Conservation (phyloP, 257 asterid species). For the Gentiana dahurica region DNA sequence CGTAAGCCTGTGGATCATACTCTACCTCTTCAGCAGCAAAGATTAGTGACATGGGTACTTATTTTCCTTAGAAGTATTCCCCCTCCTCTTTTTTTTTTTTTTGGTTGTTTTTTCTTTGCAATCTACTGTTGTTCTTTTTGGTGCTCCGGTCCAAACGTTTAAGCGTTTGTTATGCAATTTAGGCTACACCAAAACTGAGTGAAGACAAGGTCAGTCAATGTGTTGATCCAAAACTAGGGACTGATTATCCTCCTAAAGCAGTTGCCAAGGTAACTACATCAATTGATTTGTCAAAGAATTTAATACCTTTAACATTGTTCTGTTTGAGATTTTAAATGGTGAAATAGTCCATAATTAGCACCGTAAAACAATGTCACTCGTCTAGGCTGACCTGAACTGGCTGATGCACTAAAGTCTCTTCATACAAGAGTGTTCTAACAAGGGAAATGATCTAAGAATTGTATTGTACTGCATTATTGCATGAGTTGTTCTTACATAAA, state of each 20-base stretch:
- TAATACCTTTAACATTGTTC: too few species aligned
- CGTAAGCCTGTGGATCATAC: conserved; percentile 86
- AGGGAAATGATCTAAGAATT: too few species aligned
- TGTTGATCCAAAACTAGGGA: conserved; percentile 46
- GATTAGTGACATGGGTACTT: conserved; percentile 79
- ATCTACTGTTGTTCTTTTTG: too few species aligned
- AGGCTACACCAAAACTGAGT: conserved; percentile 76
- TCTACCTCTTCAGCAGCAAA: conserved; percentile 83
- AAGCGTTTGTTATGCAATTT: neutral
- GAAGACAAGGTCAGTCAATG: conserved; percentile 84
- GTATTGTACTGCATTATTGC: too few species aligned
- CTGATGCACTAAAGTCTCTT: too few species aligned
- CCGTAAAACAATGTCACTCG: too few species aligned
- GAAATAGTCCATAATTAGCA: too few species aligned
- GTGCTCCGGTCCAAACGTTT: neutral
- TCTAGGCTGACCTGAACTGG: too few species aligned
- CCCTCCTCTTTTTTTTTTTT: neutral
- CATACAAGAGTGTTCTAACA: too few species aligned
- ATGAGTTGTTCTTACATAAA: neutral
- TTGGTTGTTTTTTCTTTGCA: neutral
- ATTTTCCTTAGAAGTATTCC: too few species aligned
- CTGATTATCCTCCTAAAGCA: conserved; percentile 76
- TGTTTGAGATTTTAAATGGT: too few species aligned
- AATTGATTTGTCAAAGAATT: too few species aligned
- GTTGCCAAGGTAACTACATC: conserved; percentile 53